These are phyloP conservation scores for Saturnispora halmiae DNA, from an alignment of 805 yeast species.

Conservation along the genomic window DNA sequence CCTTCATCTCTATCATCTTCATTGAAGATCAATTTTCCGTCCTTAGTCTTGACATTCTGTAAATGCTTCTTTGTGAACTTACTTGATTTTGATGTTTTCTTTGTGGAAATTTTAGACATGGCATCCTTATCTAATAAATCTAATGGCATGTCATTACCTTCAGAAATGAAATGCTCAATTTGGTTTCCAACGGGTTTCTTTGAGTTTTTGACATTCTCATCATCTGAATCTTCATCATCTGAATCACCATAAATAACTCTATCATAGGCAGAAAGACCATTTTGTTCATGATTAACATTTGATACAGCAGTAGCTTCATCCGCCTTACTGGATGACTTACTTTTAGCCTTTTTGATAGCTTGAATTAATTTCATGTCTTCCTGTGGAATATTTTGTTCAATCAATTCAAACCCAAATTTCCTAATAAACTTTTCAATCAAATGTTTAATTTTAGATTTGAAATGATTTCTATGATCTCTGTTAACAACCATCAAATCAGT, in stretches of 20 bases:
- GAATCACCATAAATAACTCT: conserved; percentile 78
- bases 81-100: conserved; percentile 50
- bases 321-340: conserved; percentile 33
- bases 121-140: conserved; percentile 83
- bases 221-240: conserved; percentile 47
- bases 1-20: conserved; percentile 41
- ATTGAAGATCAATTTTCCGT: conserved; percentile 62
- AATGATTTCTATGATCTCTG: conserved; percentile 91
- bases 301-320: conserved; percentile 16
- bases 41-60: conserved; percentile 39
- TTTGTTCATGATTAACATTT: no score
- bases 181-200: conserved; percentile 13
- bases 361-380: conserved; percentile 75
- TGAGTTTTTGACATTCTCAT: no score
- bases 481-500: conserved; percentile 82
- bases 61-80: conserved; percentile 38
- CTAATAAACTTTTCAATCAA: conserved; percentile 85
- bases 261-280: conserved; percentile 78
- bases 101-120: conserved; percentile 76
- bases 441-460: conserved; percentile 87
- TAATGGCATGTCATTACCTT: conserved; percentile 65
- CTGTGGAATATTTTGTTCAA: conserved; percentile 81
- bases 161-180: conserved; percentile 62
- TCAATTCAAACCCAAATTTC: conserved; percentile 80
- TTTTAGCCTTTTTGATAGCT: conserved; percentile 78